Evolutionary conservation across 495 filamentous ascomycete species (phyloP).

Genomic region (Cercophora samala): DNA sequence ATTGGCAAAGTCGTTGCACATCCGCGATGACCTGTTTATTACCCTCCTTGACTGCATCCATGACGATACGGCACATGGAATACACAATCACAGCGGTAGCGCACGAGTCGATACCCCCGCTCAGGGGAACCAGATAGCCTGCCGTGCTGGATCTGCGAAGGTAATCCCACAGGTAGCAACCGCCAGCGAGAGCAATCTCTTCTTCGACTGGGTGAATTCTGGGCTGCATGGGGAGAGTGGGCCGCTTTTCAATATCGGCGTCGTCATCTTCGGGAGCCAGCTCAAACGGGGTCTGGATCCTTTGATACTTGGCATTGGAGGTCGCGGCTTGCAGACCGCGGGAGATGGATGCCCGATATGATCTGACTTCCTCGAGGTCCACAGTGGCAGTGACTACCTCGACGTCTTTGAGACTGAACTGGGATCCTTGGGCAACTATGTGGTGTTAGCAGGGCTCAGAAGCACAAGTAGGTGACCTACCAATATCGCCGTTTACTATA

Average conservation of each 20-base stretch:
- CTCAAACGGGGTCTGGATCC: slow-evolving; percentile 41
- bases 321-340: slow-evolving; percentile 57
- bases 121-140: slow-evolving; percentile 57
- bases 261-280: slow-evolving; percentile 40
- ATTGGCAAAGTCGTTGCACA: slow-evolving; percentile 58
- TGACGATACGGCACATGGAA: slow-evolving; percentile 74
- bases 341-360: slow-evolving; percentile 49
- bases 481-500: slow-evolving; percentile 61
- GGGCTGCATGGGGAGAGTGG: slow-evolving; percentile 35
- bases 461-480: slow-evolving; percentile 7
- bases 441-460: slow-evolving; percentile 49
- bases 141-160: slow-evolving; percentile 61
- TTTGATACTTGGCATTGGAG: slow-evolving; percentile 36
- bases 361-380: slow-evolving; percentile 73
- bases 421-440: slow-evolving; percentile 65
- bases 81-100: slow-evolving; percentile 62
- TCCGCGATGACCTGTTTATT: slow-evolving; percentile 66
- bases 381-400: slow-evolving; percentile 79
- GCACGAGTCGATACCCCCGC: slow-evolving; percentile 71
- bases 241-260: slow-evolving; percentile 27
- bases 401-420: slow-evolving; percentile 77
- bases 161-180: slow-evolving; percentile 85
- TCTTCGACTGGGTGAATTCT: slow-evolving; percentile 65
- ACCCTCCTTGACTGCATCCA: slow-evolving; percentile 59
- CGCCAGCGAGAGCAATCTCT: slow-evolving; percentile 69